phyloP scores from a whole-genome alignment of 78 protist genomes.

The Dictyostelium discoideum region dicty_2.7 NC_007088.5:1713001-1713500 shows the following conservation, averaged over 20 bases:
- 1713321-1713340: background rate
- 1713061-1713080: conserved; percentile 56
- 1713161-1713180: conserved; percentile 21
- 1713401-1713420: background rate
- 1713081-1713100: conserved; percentile 81
- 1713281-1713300: background rate
- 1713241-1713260: too few species aligned
- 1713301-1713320: background rate
- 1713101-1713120: conserved; percentile 61
- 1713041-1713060: conserved; percentile 53
- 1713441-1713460: background rate
- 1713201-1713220: too few species aligned
- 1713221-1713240: too few species aligned
- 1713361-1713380: background rate
- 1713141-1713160: conserved; percentile 44
- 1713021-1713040: conserved; percentile 44
- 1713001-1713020: conserved; percentile 69
- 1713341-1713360: background rate
- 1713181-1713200: too few species aligned
- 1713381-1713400: background rate
- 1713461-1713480: background rate
- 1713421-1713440: background rate
- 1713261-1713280: too few species aligned
- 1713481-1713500: background rate
- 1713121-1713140: conserved; percentile 47